Base-by-base conservation (phyloP, 257 asterid species). In the Orobanche coerulescens region DNA sequence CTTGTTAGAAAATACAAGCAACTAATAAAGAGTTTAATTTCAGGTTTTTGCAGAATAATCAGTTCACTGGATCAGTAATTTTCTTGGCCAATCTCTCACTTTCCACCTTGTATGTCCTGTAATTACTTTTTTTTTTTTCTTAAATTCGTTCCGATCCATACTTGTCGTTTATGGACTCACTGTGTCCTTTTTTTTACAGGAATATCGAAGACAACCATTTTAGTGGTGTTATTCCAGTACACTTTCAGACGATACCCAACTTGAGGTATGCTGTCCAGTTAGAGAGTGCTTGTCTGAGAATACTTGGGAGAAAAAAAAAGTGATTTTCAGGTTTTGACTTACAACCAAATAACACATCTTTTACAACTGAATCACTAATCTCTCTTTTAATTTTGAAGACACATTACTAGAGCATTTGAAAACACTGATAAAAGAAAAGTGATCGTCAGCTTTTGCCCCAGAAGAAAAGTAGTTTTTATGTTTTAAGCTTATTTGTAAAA, bases 151-250 rank as follows among this genome's bases (percentile, higher is more conserved):
- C 19, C 67, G 20, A 34, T 34, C 11, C 26, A 31, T 15, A 47
- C 6, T 62, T 53, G 62, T 48, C 61, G 64, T 74, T 70, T 47
- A 64, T 66, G 30, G 28, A 43, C 76, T 71, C 37, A 68, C 55
- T 18, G 23, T 49, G 4, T 4, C 62, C 15, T 39, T 1, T 65
- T 75, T 73, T 57, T n/a, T n/a, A n/a, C 86, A 92, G 98, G 91
- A 82, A 92, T 75, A 83, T 92, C 15, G 87, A 82, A 76, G 95
- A 89, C 60, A 89, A 92, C 73, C 90, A 89, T 72, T 92, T 92
- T 49, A 89, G 97, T 73, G 98, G 98, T 57, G 85, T 88, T 24
- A 92, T 92, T 56, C 98, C 98, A 36, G 86, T 80, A 54, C 70
- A 58, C 53, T 89, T 92, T 73, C 92, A 89, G 66, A 48, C 56